Evolutionary conservation across 2,329 filamentous ascomycete species (phyloP).

Genomic region (Colletotrichum chlorophyti): DNA sequence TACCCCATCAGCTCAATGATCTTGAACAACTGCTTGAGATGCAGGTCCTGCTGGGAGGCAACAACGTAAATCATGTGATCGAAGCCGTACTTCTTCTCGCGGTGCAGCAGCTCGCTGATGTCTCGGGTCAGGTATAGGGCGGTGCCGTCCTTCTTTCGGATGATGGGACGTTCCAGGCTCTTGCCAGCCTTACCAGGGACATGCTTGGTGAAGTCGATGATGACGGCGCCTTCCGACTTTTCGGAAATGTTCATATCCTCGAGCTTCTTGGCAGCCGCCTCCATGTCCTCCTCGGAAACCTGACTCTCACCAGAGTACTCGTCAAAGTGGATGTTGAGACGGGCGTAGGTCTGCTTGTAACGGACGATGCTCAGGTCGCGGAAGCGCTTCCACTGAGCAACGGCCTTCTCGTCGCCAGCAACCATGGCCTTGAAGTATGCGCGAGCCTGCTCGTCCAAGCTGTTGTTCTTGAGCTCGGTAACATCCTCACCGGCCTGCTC

Average conservation of each 20-base stretch:
- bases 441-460: slow-evolving; percentile 77
- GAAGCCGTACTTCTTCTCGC: slow-evolving; percentile 55
- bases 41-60: slow-evolving; percentile 74
- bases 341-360: slow-evolving; percentile 72
- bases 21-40: slow-evolving; percentile 78
- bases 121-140: slow-evolving; percentile 81
- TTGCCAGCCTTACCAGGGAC: slow-evolving; percentile 71
- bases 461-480: slow-evolving; percentile 56
- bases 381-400: slow-evolving; percentile 70
- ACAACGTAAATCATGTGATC: slow-evolving; percentile 85
- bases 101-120: slow-evolving; percentile 75
- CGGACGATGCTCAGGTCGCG: slow-evolving; percentile 71
- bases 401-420: slow-evolving; percentile 66
- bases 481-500: slow-evolving; percentile 61
- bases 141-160: slow-evolving; percentile 77
- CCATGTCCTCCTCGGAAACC: slow-evolving; percentile 72
- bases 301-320: slow-evolving; percentile 79
- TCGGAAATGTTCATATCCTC: slow-evolving; percentile 70
- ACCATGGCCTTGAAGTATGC: slow-evolving; percentile 76
- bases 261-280: slow-evolving; percentile 66
- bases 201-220: slow-evolving; percentile 76
- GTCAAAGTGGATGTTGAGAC: slow-evolving; percentile 75
- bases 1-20: slow-evolving; percentile 76
- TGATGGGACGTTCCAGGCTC: slow-evolving; percentile 72
- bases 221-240: slow-evolving; percentile 74